These are phyloP conservation scores for Physcia stellaris DNA, from an alignment of 495 filamentous ascomycete species.

Conservation along the genomic window DNA sequence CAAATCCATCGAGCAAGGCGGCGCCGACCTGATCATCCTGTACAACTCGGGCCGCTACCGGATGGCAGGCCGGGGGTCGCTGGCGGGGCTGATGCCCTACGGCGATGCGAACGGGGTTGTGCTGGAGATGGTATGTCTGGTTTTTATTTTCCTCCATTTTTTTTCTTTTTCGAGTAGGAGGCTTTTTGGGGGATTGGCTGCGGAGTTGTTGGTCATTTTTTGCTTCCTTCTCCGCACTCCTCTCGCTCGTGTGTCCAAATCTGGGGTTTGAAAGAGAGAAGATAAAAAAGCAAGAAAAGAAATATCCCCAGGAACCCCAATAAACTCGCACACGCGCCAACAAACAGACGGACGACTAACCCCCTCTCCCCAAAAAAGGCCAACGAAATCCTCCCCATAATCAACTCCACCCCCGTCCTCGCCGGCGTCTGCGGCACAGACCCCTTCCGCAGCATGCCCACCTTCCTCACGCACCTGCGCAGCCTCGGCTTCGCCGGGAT, in stretches of 20 bases:
- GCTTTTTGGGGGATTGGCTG: no score
- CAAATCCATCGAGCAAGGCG: slow-evolving; percentile 53
- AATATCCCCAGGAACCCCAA: no score
- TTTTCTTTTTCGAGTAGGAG: not conserved
- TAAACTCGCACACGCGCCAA: not conserved
- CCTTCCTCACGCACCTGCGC: slow-evolving; percentile 40
- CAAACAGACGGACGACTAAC: no score
- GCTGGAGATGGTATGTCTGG: slow-evolving; percentile 46
- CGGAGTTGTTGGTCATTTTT: no score
- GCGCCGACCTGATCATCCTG: slow-evolving; percentile 54
- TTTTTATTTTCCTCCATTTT: not conserved
- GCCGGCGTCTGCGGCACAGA: slow-evolving; percentile 45
- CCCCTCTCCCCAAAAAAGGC: no score
- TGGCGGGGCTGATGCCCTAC: slow-evolving; percentile 62
- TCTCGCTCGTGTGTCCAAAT: no score
- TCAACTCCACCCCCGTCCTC: slow-evolving; percentile 46
- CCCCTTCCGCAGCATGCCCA: slow-evolving; percentile 38
- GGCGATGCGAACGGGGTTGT: slow-evolving; percentile 58
- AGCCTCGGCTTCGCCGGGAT: slow-evolving; percentile 40
- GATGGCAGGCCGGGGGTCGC: slow-evolving; percentile 56
- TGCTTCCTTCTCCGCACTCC: no score
- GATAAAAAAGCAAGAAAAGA: no score
- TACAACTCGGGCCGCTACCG: slow-evolving; percentile 64
- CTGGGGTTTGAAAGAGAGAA: no score
- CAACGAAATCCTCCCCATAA: slow-evolving; percentile 43